Conservation (phyloP, 2,329 filamentous ascomycete species). For the Colletotrichum tofieldiae region DNA sequence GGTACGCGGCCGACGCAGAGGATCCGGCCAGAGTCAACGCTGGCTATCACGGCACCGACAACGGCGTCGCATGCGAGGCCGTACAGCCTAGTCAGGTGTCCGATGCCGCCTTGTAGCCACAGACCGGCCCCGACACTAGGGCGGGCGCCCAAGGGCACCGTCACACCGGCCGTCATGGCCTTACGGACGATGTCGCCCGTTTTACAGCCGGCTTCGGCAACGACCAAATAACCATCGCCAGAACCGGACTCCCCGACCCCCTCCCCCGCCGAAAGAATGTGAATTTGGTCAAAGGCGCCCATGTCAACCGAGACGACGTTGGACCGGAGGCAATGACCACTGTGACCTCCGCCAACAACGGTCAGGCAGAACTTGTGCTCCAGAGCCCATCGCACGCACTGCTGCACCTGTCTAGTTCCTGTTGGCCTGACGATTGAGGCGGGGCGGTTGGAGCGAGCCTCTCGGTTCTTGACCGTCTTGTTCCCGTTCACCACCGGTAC, state of each 20-base stretch:
- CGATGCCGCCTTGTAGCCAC: slow-evolving; percentile 77
- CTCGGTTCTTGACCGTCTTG: slow-evolving; percentile 64
- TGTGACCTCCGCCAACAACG: slow-evolving; percentile 72
- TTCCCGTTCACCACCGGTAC: slow-evolving; percentile 55
- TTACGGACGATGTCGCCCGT: slow-evolving; percentile 67
- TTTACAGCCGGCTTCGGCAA: slow-evolving; percentile 71
- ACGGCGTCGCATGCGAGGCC: slow-evolving; percentile 74
- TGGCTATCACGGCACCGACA: slow-evolving; percentile 72
- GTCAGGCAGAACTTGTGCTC: slow-evolving; percentile 62
- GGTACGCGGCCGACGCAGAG: slow-evolving; percentile 69
- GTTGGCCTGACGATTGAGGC: slow-evolving; percentile 63
- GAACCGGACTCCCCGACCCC: slow-evolving; percentile 41
- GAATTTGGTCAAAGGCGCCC: slow-evolving; percentile 66
- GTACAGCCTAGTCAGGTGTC: slow-evolving; percentile 68
- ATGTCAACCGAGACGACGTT: slow-evolving; percentile 72
- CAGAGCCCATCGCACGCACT: slow-evolving; percentile 71
- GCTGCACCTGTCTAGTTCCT: slow-evolving; percentile 64
- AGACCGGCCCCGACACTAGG: slow-evolving; percentile 75
- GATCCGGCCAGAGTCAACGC: slow-evolving; percentile 62
- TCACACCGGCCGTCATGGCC: slow-evolving; percentile 63
- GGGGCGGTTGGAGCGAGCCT: slow-evolving; percentile 63
- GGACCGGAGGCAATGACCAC: slow-evolving; percentile 70
- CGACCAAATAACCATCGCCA: slow-evolving; percentile 54
- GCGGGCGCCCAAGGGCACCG: slow-evolving; percentile 72
- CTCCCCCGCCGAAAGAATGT: slow-evolving; percentile 54